Base-by-base conservation (phyloP, 306 rosid species). In the Lablab purpureus region DNA sequence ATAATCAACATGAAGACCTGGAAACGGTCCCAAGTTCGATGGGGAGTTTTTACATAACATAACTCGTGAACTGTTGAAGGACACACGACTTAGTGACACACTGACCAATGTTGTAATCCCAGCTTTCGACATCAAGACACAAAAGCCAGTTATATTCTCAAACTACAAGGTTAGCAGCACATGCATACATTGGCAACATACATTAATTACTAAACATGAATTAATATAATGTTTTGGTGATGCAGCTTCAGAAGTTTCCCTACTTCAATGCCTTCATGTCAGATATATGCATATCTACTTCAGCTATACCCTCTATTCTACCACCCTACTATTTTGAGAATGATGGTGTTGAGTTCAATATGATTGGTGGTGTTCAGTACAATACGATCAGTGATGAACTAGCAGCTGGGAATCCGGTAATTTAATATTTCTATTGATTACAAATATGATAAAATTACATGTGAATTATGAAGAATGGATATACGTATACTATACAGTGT, bases 291-390 rank as follows among this genome's bases (percentile, higher is more conserved):
- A 25, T 84, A 9, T 76, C 59, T 1, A 80, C 51, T 46, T 14
- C 51, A 4, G 51, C 51, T 14, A 18, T 18, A 14, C 18, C 51
- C 51, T 4, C 0, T 4, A 0, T 4, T 13, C 51, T 46, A 4
- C 51, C 51, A 46, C 51, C 51, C 7, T 47, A 49, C 54, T 49
- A 49, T 49, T 49, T 49, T 19, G 2, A 14, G 51, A 49, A 71
- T 18, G 19, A n/a, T 36, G 43, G 7, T 9, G 23, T 2, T 5
- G 34, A 45, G 6, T 84, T 80, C 76, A 47, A 84, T 56, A 28
- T 84, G 60, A 23, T 76, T 64, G 82, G 76, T 80, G 87, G 87
- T 11, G 85, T 62, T 3, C 1, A 32, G 6, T 32, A 4, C 7
- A 32, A 7, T 32, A 5, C 6, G 7, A 6, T 32, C 6, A 5